Evolutionary conservation across 2,329 filamentous ascomycete genomes (phyloP).

Genomic region (Geosmithia flava): DNA sequence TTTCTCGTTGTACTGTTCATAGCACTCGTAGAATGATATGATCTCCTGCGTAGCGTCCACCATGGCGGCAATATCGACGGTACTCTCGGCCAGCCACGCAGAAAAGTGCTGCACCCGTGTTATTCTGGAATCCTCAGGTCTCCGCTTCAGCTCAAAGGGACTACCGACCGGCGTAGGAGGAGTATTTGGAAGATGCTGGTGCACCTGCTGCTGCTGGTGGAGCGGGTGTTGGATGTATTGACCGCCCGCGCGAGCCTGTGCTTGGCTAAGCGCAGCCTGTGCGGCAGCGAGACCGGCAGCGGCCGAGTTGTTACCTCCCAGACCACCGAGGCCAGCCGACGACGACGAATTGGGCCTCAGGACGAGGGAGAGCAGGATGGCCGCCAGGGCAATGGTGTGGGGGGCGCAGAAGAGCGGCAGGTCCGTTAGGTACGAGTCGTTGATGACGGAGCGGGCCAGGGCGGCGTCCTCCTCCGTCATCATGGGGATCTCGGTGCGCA

Average conservation of each 20-base stretch:
- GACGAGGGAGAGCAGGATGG: conserved; percentile 74
- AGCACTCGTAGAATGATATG: conserved; percentile 72
- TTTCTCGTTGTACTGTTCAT: conserved; percentile 50
- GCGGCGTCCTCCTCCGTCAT: conserved; percentile 68
- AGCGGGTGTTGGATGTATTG: neutral
- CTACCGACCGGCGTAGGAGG: neutral
- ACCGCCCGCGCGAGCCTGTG: conserved; percentile 17
- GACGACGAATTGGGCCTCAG: conserved; percentile 45
- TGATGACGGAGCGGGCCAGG: conserved; percentile 73
- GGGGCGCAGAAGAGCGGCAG: conserved; percentile 75
- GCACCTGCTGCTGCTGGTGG: neutral
- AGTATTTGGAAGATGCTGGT: neutral
- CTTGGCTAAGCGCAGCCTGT: conserved; percentile 32
- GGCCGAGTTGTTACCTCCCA: conserved; percentile 9
- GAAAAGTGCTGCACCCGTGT: conserved; percentile 55
- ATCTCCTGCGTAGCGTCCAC: conserved; percentile 87
- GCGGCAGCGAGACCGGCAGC: conserved; percentile 35
- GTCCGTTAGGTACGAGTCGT: conserved; percentile 88
- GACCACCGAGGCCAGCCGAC: conserved; percentile 9
- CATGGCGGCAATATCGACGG: conserved; percentile 71
- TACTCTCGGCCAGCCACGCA: conserved; percentile 76
- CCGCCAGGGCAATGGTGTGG: conserved; percentile 79
- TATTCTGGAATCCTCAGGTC: conserved; percentile 41
- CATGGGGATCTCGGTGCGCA: conserved; percentile 58
- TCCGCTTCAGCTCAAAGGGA: conserved; percentile 25